Base-by-base conservation (phyloP, 495 filamentous ascomycete species). In the Neurospora cerealis region DNA sequence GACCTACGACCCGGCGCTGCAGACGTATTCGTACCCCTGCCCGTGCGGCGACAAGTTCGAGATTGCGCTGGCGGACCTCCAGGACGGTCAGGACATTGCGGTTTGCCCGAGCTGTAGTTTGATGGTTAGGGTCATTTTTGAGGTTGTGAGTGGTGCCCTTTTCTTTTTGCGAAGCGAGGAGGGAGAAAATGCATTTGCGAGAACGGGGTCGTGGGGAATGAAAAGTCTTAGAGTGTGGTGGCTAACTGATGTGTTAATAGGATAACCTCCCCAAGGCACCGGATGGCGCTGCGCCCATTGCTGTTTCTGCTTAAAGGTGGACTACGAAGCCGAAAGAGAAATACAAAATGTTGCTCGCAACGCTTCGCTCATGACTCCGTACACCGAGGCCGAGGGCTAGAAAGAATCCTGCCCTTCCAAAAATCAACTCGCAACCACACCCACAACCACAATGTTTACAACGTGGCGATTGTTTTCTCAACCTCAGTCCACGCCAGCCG, bases 31-130 rank as follows among this genome's bases (percentile, higher is more conserved):
- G 81, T 97, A 94, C 82, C 96, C 96, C 19, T 99, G 96, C 80
- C 96, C 96, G 0, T 99, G 96, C 82, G 96, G 96, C 82, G 96
- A 99, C 84, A 91, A 93, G 42, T 99, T 99, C 85, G 93, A 98
- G 84, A 98, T 99, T 79, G 87, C 87, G 21, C 89, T 98, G 69
- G 87, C 85, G 48, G 95, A 98, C 81, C 83, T 99, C 75, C 88
- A 91, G 69, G 95, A 98, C 77, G 92, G 91, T 5, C 91, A 95
- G 79, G 94, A 98, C 54, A 92, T 98, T 72, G 96, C 92, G 0
- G 94, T 98, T 8, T 99, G 96, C 80, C 96, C 96, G 17, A 97
- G 93, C 77, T 99, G 96, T 81, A 97, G 93, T 78, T 81, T 99
- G 83, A 97, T 96, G 93, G 98, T 99, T 72, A 85, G 90, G 74